These are phyloP conservation scores for Pontederia paniculata DNA, from an alignment of 176 grass and related monocot species.

Conservation along the genomic window DNA sequence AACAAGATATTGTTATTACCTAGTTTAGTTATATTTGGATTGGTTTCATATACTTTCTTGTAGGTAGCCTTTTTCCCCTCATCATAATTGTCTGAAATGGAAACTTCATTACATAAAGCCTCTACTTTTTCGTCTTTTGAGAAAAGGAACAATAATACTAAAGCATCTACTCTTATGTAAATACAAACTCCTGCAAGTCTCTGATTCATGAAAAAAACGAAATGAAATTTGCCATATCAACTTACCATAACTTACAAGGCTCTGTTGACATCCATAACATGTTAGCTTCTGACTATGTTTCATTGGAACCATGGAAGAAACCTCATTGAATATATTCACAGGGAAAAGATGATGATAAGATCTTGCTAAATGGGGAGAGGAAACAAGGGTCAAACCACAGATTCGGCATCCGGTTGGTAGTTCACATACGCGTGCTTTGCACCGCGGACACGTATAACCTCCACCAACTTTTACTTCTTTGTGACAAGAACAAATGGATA, in stretches of 20 bases:
- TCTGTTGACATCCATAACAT: conserved; percentile 83
- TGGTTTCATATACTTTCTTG: too few species aligned
- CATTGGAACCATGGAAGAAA: conserved; percentile 34
- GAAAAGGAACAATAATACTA: too few species aligned
- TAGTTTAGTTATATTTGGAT: too few species aligned
- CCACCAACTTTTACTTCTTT: conserved; percentile 80
- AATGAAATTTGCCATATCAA: conserved; percentile 1
- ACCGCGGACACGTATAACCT: conserved; percentile 95
- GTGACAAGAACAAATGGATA: conserved; percentile 98
- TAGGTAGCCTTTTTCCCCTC: too few species aligned
- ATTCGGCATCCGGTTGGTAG: conserved; percentile 82
- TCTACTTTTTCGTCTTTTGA: too few species aligned
- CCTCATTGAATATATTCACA: conserved; percentile 79
- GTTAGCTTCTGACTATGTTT: conserved; percentile 65
- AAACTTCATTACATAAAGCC: too few species aligned
- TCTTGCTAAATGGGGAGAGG: conserved; percentile 85
- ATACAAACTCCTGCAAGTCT: neutral
- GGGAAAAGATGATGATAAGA: conserved; percentile 99
- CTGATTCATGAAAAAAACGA: neutral
- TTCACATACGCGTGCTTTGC: conserved; percentile 91
- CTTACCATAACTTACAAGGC: conserved; percentile 60
- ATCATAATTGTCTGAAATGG: too few species aligned
- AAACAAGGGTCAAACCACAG: conserved; percentile 85
- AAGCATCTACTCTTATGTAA: neutral
- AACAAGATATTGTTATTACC: too few species aligned